phyloP scores from a whole-genome alignment of 2,329 filamentous ascomycete species.

The Paecilomyces dactylethromorphus region DNA sequence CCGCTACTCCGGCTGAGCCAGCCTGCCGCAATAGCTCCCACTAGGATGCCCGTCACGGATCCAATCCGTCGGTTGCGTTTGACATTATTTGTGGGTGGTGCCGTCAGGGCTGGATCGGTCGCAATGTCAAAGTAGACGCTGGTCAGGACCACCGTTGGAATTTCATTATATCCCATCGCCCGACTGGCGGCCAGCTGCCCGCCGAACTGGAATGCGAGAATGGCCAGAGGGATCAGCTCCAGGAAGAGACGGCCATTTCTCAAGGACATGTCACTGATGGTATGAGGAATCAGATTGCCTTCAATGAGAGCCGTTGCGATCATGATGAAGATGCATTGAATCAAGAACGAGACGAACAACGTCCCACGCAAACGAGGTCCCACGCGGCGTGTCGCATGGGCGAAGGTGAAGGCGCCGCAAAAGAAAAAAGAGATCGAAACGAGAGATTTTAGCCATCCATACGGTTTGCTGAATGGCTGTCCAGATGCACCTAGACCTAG shows the following conservation, averaged over 20 bases:
- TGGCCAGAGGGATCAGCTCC: slow-evolving; percentile 35
- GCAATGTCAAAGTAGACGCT: slow-evolving; percentile 42
- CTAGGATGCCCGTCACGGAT: slow-evolving; percentile 29
- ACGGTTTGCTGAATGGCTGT: slow-evolving; percentile 30
- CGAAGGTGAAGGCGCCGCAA: slow-evolving; percentile 35
- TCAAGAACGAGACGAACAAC: slow-evolving; percentile 35
- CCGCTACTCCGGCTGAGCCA: slow-evolving; percentile 36
- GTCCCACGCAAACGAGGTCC: slow-evolving; percentile 28
- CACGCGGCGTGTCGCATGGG: slow-evolving; percentile 26
- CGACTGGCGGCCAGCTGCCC: slow-evolving; percentile 39
- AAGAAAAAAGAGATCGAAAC: slow-evolving; percentile 37
- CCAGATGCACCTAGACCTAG: slow-evolving; percentile 38
- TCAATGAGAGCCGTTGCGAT: slow-evolving; percentile 36
- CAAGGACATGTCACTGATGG: slow-evolving; percentile 10
- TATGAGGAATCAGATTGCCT: slow-evolving; percentile 30
- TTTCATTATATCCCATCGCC: slow-evolving; percentile 35
- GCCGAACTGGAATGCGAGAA: slow-evolving; percentile 40
- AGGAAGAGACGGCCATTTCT: slow-evolving; percentile 26
- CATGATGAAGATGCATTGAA: slow-evolving; percentile 32
- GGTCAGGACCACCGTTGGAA: slow-evolving; percentile 41
- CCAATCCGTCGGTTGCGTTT: slow-evolving; percentile 33
- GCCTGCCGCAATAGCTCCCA: slow-evolving; percentile 36
- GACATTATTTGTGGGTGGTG: slow-evolving; percentile 28
- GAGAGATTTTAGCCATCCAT: slow-evolving; percentile 40
- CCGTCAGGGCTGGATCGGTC: slow-evolving; percentile 31